Conservation (phyloP, 1,139 yeast genomes). For the Pichia sp. region DNA sequence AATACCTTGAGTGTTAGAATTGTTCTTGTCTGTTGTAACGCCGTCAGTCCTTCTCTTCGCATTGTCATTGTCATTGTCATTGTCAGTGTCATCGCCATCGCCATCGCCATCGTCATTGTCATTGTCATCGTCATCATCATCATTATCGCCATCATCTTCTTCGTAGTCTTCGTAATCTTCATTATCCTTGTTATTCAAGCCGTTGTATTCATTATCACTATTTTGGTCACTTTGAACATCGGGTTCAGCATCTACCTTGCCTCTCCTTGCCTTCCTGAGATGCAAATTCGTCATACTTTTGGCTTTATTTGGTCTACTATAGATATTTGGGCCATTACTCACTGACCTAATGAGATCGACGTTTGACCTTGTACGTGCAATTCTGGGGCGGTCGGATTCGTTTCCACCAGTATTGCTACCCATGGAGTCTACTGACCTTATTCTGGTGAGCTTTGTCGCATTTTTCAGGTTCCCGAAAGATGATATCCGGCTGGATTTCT, state of each 20-base stretch:
- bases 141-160: background rate
- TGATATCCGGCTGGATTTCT: conserved; percentile 26
- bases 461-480: conserved; percentile 28
- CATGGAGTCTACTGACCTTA: conserved; percentile 26
- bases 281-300: conserved; percentile 8
- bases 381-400: conserved; percentile 23
- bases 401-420: background rate
- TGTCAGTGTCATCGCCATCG: background rate
- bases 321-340: background rate
- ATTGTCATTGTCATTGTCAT: too few species aligned
- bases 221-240: background rate
- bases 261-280: background rate
- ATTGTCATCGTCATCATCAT: too few species aligned
- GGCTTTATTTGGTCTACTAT: conserved; percentile 3
- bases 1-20: background rate
- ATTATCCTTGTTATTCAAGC: background rate
- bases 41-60: background rate
- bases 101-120: background rate
- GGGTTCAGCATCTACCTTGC: background rate
- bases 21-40: background rate
- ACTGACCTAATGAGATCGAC: background rate
- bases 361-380: conserved; percentile 27
- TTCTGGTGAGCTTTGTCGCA: conserved; percentile 27
- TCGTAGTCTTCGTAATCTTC: background rate
- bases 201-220: background rate